A percentile compares a stretch with the other conserved stretches of the same genome.
Evolutionary conservation across 805 yeast species (phyloP).

Genomic region (Candida cerambycidarum): DNA sequence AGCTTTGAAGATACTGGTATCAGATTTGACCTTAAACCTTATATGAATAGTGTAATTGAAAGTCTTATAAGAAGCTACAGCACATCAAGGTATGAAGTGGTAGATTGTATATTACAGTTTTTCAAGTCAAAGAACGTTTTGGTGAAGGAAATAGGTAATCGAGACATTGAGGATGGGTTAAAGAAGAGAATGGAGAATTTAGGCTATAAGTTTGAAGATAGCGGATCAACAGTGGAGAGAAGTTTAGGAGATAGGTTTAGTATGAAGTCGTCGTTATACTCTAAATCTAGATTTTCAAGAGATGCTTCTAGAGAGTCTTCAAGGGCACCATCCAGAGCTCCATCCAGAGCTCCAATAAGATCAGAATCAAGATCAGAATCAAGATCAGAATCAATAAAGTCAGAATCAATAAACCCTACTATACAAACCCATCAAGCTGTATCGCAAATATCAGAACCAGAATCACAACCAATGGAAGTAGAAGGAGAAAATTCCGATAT

Average conservation of each 20-base stretch:
- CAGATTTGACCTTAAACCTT: conserved; percentile 29
- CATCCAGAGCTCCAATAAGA: not conserved
- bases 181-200: not conserved
- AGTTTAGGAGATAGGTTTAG: too few species aligned
- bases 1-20: conserved; percentile 35
- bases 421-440: not conserved
- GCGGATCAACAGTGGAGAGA: too few species aligned
- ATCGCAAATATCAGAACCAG: too few species aligned
- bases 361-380: not conserved
- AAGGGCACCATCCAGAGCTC: not conserved
- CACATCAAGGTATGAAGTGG: conserved; percentile 12
- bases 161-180: not conserved
- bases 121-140: not conserved
- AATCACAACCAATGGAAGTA: not conserved
- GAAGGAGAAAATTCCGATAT: not conserved
- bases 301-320: not conserved
- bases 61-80: conserved; percentile 3
- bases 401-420: not conserved
- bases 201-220: not conserved
- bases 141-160: not conserved
- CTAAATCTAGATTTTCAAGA: not conserved
- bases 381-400: not conserved
- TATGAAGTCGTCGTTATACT: too few species aligned
- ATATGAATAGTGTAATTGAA: conserved; percentile 19
- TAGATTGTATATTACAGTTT: conserved; percentile 5